Evolutionary conservation across 2,329 filamentous ascomycete species (phyloP).

Genomic region (Exophiala bonariae): DNA sequence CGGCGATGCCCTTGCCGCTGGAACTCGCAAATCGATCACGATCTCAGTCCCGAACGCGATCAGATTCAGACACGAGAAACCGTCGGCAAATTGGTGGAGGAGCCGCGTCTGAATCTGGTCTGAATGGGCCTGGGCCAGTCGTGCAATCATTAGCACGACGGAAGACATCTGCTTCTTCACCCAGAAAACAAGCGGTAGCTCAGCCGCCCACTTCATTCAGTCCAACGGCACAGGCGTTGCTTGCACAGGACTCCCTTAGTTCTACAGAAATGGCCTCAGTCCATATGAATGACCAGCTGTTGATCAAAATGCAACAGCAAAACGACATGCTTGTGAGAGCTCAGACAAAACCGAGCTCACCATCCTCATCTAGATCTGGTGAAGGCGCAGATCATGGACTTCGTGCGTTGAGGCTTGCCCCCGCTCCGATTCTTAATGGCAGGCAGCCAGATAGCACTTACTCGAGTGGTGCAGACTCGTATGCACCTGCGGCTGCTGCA

Average conservation of each 20-base stretch:
- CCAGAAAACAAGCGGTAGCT: not conserved
- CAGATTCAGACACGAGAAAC: not conserved
- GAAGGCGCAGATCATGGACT: not conserved
- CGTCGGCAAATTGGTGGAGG: conserved; percentile 1
- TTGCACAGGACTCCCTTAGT: not conserved
- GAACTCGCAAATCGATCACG: conserved; percentile 1
- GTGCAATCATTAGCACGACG: not conserved
- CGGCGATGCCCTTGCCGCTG: not conserved
- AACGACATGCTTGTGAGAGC: conserved; percentile 7
- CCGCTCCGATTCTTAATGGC: not conserved
- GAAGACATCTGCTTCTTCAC: not conserved
- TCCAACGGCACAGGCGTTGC: not conserved
- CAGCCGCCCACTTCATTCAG: not conserved
- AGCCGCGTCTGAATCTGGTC: not conserved
- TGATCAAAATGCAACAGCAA: conserved; percentile 12
- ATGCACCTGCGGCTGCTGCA: not conserved
- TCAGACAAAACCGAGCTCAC: not conserved
- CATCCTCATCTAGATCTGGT: not conserved
- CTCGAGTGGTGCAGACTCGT: not conserved
- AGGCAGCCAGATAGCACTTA: not conserved
- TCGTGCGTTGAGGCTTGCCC: not conserved
- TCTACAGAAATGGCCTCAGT: not conserved
- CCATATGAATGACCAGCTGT: not conserved
- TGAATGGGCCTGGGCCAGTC: not conserved
- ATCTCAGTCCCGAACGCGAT: conserved; percentile 6